phyloP scores from a whole-genome alignment of 768 basidiomycete genomes.

The Lentinula aciculospora region DNA sequence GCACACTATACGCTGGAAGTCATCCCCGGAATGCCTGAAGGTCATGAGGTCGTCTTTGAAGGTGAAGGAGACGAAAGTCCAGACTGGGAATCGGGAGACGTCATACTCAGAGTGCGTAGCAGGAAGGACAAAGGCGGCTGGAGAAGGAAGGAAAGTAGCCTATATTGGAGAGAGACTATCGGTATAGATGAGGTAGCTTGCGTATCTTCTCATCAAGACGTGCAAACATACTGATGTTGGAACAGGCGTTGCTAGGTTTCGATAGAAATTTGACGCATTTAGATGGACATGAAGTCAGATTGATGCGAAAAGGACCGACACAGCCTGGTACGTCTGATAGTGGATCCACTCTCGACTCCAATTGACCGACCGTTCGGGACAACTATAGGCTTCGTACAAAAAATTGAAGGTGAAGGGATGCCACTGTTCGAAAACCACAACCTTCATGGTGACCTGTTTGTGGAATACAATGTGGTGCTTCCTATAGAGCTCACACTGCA shows the following conservation, averaged over 20 bases:
- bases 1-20: conserved; percentile 59
- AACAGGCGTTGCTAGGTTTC: conserved; percentile 94
- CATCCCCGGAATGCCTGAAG: conserved; percentile 70
- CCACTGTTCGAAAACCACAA: conserved; percentile 53
- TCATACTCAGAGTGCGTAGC: conserved; percentile 80
- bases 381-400: conserved; percentile 72
- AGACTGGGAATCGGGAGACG: conserved; percentile 95
- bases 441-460: conserved; percentile 75
- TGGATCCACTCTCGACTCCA: neutral
- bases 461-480: conserved; percentile 92
- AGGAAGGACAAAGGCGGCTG: conserved; percentile 75
- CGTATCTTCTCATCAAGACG: neutral
- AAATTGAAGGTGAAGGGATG: conserved; percentile 87
- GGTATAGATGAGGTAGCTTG: conserved; percentile 79
- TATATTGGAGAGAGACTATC: conserved; percentile 92
- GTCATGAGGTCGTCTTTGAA: conserved; percentile 87
- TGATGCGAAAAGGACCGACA: conserved; percentile 76
- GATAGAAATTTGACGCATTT: conserved; percentile 86
- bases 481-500: conserved; percentile 67
- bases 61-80: conserved; percentile 96
- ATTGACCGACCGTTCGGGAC: neutral
- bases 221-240: neutral
- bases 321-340: conserved; percentile 65
- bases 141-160: conserved; percentile 82
- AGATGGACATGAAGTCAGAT: conserved; percentile 73